Conservation (phyloP, 2,329 filamentous ascomycete species). For the Talaromyces sp. region DNA sequence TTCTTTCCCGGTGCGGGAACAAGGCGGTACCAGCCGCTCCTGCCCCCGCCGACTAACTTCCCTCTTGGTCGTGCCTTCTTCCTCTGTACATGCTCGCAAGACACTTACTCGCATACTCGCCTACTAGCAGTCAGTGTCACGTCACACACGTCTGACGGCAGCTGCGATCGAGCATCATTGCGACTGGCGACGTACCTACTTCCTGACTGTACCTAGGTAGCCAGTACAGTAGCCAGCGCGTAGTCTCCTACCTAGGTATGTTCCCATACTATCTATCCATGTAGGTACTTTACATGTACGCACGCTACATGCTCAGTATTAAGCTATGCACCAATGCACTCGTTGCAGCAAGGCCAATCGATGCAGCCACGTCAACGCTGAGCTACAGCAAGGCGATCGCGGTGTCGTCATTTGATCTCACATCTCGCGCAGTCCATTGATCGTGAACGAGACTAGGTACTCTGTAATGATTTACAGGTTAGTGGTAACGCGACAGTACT, state of each 20-base stretch:
- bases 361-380: constrained; percentile 4
- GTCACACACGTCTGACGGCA: not conserved
- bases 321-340: not conserved
- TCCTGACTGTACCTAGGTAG: too few relatives aligned
- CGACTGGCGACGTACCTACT: too few relatives aligned
- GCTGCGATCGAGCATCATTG: not conserved
- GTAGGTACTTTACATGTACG: too few relatives aligned
- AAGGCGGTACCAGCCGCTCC: constrained; percentile 6
- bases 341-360: constrained; percentile 6
- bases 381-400: not conserved
- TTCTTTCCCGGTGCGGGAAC: constrained; percentile 7
- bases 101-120: not conserved
- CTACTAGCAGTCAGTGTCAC: too few relatives aligned
- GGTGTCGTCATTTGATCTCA: not conserved
- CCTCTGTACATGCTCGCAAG: not conserved
- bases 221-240: too few relatives aligned
- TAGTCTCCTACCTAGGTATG: too few relatives aligned
- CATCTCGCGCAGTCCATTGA: too few relatives aligned
- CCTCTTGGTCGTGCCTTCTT: not conserved
- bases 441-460: too few relatives aligned
- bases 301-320: not conserved
- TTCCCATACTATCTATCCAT: too few relatives aligned
- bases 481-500: not conserved
- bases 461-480: not conserved
- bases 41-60: constrained; percentile 2